Evolutionary conservation across 768 basidiomycete genomes (phyloP).

Genomic region (Glaciozyma martinii): DNA sequence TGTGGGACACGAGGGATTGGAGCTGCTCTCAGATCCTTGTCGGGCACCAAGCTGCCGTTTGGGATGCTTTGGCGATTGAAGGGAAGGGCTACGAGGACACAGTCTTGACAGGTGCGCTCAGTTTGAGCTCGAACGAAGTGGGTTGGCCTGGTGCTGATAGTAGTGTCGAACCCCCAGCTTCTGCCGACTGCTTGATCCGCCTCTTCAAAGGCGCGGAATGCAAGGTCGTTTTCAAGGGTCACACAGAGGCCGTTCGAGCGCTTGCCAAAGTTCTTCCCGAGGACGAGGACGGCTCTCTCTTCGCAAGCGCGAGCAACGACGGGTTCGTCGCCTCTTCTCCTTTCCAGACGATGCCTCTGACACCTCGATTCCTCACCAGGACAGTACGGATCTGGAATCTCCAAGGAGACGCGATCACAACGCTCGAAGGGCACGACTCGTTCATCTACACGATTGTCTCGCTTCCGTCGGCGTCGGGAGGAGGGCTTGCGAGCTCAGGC

Average conservation of each 20-base stretch:
- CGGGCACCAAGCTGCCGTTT: slow-evolving; percentile 83
- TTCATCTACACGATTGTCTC: slow-evolving; percentile 85
- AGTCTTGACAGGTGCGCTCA: slow-evolving; percentile 11
- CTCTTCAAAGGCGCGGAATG: slow-evolving; percentile 44
- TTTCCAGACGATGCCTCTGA: neutral
- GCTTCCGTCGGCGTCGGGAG: slow-evolving; percentile 45
- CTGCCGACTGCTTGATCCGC: slow-evolving; percentile 88
- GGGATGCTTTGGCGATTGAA: slow-evolving; percentile 69
- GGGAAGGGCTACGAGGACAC: slow-evolving; percentile 30
- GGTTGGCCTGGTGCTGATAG: slow-evolving; percentile 5
- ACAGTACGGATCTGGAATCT: slow-evolving; percentile 82
- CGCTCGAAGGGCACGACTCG: slow-evolving; percentile 82
- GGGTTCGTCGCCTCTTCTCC: neutral
- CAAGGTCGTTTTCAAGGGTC: slow-evolving; percentile 71
- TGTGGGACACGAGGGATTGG: slow-evolving; percentile 45
- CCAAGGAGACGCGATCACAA: slow-evolving; percentile 49
- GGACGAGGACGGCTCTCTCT: slow-evolving; percentile 51
- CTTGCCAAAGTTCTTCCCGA: slow-evolving; percentile 57
- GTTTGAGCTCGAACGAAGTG: neutral
- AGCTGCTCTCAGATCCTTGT: slow-evolving; percentile 62
- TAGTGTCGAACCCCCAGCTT: slow-evolving; percentile 47
- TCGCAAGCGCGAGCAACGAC: slow-evolving; percentile 46
- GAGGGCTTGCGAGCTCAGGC: slow-evolving; percentile 75
- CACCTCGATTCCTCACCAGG: slow-evolving; percentile 43
- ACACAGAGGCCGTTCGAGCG: slow-evolving; percentile 76